Percentiles rank a stretch among this genome's conserved stretches.
Evolutionary conservation across 352 stramenopile genomes (phyloP).

Genomic region (Globisporangium megalacanthum): DNA sequence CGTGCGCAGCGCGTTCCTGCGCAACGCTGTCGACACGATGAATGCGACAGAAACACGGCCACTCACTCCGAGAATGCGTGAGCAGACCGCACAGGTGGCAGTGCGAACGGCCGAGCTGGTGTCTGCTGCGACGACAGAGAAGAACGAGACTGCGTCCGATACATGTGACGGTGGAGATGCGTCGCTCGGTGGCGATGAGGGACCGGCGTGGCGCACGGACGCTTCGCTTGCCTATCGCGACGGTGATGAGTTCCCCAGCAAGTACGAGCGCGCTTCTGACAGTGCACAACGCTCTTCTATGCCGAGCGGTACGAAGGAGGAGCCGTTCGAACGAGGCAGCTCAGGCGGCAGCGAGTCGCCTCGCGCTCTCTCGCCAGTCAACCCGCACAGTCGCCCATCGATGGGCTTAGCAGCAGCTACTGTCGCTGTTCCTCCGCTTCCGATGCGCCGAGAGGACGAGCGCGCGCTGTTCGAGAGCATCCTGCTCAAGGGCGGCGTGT

Average conservation of each 20-base stretch:
- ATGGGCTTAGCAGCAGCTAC: background rate
- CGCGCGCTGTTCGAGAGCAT: slow-evolving; percentile 48
- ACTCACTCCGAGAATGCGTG: background rate
- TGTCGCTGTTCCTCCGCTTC: background rate
- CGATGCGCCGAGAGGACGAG: slow-evolving; percentile 24
- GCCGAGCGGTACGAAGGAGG: background rate
- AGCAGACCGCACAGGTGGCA: background rate
- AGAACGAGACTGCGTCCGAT: background rate
- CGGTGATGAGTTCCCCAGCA: background rate
- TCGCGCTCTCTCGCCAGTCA: slow-evolving; percentile 1
- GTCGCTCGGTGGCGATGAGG: background rate
- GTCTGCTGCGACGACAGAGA: background rate
- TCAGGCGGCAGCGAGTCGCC: background rate
- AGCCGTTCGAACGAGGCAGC: background rate
- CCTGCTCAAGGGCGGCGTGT: slow-evolving; percentile 59
- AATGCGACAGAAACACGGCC: background rate
- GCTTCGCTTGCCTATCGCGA: background rate
- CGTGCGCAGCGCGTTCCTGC: slow-evolving; percentile 41
- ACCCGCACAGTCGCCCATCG: background rate
- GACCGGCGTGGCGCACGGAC: background rate
- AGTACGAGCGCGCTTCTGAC: no score
- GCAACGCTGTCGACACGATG: slow-evolving; percentile 10
- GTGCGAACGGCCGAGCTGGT: no score
- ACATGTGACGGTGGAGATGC: background rate
- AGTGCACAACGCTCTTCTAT: background rate